phyloP scores from a whole-genome alignment of 805 yeast genomes.

The Candida endomychidarum region DNA sequence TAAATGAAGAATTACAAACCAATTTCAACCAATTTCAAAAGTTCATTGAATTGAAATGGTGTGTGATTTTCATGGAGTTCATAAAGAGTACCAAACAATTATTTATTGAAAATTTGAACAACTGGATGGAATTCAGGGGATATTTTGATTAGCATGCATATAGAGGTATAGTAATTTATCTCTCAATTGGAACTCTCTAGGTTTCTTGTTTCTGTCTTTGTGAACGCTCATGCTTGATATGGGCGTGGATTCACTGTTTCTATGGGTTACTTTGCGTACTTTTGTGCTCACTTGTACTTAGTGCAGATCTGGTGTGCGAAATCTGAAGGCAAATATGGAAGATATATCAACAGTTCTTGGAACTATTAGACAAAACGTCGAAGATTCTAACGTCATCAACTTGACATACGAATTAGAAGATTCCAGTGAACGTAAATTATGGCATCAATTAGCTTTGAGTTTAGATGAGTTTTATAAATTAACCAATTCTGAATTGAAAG shows the following conservation, averaged over 20 bases:
- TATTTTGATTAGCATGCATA: too few relatives aligned
- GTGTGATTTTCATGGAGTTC: constrained; percentile 36
- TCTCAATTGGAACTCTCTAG: not conserved
- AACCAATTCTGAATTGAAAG: constrained; percentile 46
- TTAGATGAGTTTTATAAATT: constrained; percentile 56
- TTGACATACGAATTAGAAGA: constrained; percentile 75
- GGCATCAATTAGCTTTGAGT: constrained; percentile 87
- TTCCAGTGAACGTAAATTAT: constrained; percentile 80
- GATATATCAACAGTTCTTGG: constrained; percentile 50
- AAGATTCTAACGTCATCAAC: constrained; percentile 57
- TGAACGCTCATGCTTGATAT: too few relatives aligned
- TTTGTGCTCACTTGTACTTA: too few relatives aligned
- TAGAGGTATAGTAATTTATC: too few relatives aligned
- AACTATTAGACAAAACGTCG: constrained; percentile 64
- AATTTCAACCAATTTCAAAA: constrained; percentile 38
- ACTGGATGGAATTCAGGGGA: constrained; percentile 35
- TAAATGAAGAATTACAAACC: constrained; percentile 43
- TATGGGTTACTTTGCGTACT: too few relatives aligned
- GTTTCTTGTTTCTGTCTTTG: too few relatives aligned
- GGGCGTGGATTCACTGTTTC: too few relatives aligned
- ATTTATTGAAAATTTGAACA: constrained; percentile 29
- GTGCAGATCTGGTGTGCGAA: too few relatives aligned
- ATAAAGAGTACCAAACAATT: constrained; percentile 34
- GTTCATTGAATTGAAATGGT: constrained; percentile 44
- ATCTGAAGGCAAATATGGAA: constrained; percentile 42